Evolutionary conservation across 1,139 yeast species (phyloP).

Genomic region (Torulaspora pretoriensis): DNA sequence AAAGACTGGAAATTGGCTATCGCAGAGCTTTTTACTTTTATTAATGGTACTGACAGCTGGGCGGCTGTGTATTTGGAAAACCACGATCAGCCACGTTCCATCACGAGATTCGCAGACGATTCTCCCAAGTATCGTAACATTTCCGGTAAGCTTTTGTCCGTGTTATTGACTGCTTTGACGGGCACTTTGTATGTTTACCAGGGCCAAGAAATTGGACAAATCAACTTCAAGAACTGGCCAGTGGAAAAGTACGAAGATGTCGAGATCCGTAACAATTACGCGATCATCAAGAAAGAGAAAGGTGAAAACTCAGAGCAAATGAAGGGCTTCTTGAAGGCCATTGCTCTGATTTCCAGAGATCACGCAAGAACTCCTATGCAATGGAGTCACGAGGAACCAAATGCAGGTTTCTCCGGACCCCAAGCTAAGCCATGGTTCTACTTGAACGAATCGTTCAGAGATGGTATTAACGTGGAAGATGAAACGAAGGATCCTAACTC

Average conservation of each 20-base stretch:
- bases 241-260: conserved; percentile 51
- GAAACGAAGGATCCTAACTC: conserved; percentile 48
- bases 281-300: conserved; percentile 36
- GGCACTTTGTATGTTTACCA: conserved; percentile 58
- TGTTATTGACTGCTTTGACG: conserved; percentile 46
- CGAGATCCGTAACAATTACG: conserved; percentile 45
- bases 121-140: conserved; percentile 37
- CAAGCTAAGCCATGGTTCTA: conserved; percentile 53
- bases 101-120: conserved; percentile 50
- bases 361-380: conserved; percentile 59
- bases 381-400: conserved; percentile 43
- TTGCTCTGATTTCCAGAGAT: conserved; percentile 47
- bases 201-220: conserved; percentile 60
- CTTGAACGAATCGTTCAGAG: conserved; percentile 48
- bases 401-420: conserved; percentile 46
- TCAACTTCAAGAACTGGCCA: conserved; percentile 48
- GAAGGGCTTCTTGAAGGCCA: conserved; percentile 36
- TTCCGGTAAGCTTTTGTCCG: conserved; percentile 48
- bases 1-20: conserved; percentile 45
- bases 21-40: conserved; percentile 37
- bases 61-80: conserved; percentile 54
- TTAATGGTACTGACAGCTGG: conserved; percentile 56
- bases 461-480: conserved; percentile 44
- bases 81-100: conserved; percentile 55
- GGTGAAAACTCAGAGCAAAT: conserved; percentile 38